phyloP scores from a whole-genome alignment of 2,329 filamentous ascomycete genomes.

The Calonectria henricotiae region DNA sequence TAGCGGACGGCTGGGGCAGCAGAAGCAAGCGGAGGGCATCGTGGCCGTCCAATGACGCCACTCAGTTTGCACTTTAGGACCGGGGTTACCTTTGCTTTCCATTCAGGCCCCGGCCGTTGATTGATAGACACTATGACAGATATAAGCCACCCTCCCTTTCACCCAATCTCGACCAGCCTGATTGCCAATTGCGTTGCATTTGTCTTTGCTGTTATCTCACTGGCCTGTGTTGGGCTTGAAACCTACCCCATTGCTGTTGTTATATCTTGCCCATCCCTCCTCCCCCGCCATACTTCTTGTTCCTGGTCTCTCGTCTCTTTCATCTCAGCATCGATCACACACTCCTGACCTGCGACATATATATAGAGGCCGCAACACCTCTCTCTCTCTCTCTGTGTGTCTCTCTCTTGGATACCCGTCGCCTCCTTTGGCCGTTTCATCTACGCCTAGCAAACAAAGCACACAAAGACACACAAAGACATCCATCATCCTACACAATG shows the following conservation, averaged over 20 bases:
- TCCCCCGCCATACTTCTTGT: background rate
- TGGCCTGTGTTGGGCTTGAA: constrained; percentile 3
- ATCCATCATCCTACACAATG: constrained; percentile 44
- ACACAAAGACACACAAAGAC: background rate
- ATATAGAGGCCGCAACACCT: background rate
- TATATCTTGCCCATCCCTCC: constrained; percentile 14
- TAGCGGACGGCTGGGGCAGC: constrained; percentile 13
- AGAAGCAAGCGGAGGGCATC: background rate
- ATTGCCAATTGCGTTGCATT: constrained; percentile 9
- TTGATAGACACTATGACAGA: constrained; percentile 24
- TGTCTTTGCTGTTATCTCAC: constrained; percentile 24
- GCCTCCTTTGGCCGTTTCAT: background rate
- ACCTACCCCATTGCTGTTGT: background rate
- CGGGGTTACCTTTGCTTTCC: constrained; percentile 6
- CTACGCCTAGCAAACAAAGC: background rate
- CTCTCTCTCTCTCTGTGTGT: too few relatives aligned
- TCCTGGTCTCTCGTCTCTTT: background rate
- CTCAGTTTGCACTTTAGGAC: background rate
- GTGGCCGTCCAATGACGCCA: constrained; percentile 17
- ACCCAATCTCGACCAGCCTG: constrained; percentile 11
- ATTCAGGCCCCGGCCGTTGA: constrained; percentile 14
- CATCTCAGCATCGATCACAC: background rate
- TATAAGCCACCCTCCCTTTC: constrained; percentile 28
- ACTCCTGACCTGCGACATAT: background rate
- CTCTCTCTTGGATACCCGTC: background rate